Conservation (phyloP, 2,329 filamentous ascomycete genomes). For the Diaporthe citri region DNA sequence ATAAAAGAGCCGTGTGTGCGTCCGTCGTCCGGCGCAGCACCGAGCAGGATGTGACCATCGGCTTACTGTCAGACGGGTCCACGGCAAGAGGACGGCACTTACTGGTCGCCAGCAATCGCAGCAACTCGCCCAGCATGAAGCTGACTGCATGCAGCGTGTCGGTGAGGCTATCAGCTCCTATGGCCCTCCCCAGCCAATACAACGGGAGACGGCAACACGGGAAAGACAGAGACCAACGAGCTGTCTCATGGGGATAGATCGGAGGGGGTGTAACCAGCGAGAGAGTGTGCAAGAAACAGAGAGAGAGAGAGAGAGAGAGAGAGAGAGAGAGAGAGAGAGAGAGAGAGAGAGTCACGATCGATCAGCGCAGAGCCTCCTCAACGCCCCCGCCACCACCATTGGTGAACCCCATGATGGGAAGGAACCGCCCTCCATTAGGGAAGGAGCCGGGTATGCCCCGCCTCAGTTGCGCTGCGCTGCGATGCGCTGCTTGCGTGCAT, state of each 20-base stretch:
- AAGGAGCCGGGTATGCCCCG: neutral
- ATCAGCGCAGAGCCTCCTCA: constrained; percentile 31
- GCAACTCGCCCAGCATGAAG: constrained; percentile 18
- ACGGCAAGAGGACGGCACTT: constrained; percentile 15
- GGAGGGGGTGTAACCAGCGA: neutral
- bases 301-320: neutral
- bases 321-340: neutral
- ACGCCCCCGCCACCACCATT: constrained; percentile 5
- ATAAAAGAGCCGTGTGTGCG: neutral
- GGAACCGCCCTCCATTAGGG: neutral
- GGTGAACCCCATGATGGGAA: neutral
- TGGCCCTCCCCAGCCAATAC: neutral
- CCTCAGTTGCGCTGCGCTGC: neutral
- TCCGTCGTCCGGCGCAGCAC: neutral
- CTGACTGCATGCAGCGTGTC: constrained; percentile 30
- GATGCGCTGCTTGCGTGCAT: neutral
- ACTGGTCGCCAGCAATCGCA: neutral
- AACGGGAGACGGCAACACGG: neutral
- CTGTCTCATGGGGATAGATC: neutral
- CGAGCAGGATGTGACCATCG: constrained; percentile 2
- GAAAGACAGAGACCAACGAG: neutral
- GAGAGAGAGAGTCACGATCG: neutral
- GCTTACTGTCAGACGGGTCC: constrained; percentile 30
- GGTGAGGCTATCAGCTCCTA: constrained; percentile 24
- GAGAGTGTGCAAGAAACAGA: neutral